Evolutionary conservation across 768 basidiomycete species (phyloP).

Genomic region (Termitomyces sp.): DNA sequence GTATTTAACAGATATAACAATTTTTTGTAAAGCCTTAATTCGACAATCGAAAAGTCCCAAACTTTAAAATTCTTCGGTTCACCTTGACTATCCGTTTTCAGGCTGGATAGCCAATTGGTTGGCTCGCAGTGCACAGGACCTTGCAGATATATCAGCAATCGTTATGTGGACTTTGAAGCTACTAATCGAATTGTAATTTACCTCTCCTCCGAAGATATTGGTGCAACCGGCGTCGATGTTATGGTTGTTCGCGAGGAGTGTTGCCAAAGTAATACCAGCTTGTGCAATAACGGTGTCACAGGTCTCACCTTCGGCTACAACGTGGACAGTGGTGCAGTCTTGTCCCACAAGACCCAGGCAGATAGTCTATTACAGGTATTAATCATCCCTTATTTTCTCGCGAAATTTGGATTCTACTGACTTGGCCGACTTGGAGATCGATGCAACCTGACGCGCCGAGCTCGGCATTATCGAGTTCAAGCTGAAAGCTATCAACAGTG

Average conservation of each 20-base stretch:
- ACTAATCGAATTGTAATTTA: slow-evolving; percentile 15
- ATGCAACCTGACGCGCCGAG: slow-evolving; percentile 46
- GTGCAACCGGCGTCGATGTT: slow-evolving; percentile 47
- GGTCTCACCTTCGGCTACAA: slow-evolving; percentile 41
- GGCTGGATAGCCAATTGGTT: too few relatives aligned
- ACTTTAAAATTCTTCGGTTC: background rate
- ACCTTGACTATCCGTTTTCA: too few relatives aligned
- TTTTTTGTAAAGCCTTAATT: background rate
- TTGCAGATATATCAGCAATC: background rate
- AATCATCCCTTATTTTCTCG: background rate
- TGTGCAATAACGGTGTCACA: slow-evolving; percentile 39
- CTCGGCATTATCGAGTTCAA: slow-evolving; percentile 34
- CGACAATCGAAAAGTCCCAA: background rate
- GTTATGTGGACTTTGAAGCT: background rate
- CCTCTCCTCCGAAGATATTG: slow-evolving; percentile 60
- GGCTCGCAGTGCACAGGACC: slow-evolving; percentile 11
- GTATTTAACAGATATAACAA: background rate
- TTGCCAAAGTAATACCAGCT: slow-evolving; percentile 37
- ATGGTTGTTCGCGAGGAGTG: slow-evolving; percentile 59
- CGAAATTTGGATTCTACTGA: slow-evolving; percentile 11
- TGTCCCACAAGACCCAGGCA: slow-evolving; percentile 55
- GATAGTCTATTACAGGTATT: slow-evolving; percentile 24
- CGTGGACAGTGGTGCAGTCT: slow-evolving; percentile 50
- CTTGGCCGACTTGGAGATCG: slow-evolving; percentile 52
- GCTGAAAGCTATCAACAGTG: too few relatives aligned